Conservation (phyloP, 169 alveolate genomes). For the Plasmodium gallinaceum region DNA sequence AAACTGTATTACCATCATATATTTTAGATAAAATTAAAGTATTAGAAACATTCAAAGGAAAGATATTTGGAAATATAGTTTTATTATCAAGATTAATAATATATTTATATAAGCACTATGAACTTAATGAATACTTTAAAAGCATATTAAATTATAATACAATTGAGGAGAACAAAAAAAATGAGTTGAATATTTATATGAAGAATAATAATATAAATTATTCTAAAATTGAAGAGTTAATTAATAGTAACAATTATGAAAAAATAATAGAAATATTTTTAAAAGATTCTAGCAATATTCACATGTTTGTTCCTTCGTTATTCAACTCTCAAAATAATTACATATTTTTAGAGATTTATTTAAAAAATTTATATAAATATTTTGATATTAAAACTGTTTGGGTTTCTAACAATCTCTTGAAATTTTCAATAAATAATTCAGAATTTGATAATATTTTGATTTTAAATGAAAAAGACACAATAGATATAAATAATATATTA, state of each 20-base stretch:
- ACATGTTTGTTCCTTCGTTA: constrained; percentile 47
- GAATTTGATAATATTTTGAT: constrained; percentile 16
- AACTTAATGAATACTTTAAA: constrained; percentile 4
- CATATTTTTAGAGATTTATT: constrained; percentile 19
- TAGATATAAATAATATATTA: constrained; percentile 8
- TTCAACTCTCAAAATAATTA: constrained; percentile 11
- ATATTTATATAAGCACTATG: constrained; percentile 8
- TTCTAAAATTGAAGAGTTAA: not conserved
- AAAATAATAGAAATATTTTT: constrained; percentile 31
- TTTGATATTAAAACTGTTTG: constrained; percentile 15
- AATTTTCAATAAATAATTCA: constrained; percentile 32
- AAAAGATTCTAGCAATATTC: constrained; percentile 1
- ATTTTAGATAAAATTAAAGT: constrained; percentile 33
- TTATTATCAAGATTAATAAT: constrained; percentile 14
- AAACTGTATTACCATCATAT: not conserved
- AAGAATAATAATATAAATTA: not conserved
- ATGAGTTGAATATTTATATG: not conserved
- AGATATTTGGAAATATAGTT: constrained; percentile 30
- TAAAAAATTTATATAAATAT: constrained; percentile 46
- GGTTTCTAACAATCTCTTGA: constrained; percentile 7
- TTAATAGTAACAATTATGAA: constrained; percentile 12
- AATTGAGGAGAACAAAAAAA: not conserved
- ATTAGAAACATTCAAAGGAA: constrained; percentile 37
- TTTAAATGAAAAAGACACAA: constrained; percentile 22
- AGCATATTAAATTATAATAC: constrained; percentile 6